phyloP scores from a whole-genome alignment of 1,284 basidiomycete genomes.

The Vanrija pseudolonga region DNA sequence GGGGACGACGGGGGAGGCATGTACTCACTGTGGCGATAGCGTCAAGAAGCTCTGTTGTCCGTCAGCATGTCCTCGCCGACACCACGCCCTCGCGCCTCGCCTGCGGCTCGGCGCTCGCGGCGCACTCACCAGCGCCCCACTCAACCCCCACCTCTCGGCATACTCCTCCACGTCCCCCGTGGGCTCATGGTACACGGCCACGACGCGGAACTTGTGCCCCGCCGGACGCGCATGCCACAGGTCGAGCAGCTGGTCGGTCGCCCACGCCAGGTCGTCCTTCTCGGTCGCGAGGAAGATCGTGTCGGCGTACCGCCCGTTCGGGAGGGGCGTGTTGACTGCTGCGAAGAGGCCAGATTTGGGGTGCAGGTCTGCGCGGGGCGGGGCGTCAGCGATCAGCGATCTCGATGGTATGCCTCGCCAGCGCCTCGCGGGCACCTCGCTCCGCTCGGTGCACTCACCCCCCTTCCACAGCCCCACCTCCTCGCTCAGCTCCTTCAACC shows the following conservation, averaged over 20 bases:
- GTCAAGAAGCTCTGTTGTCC: neutral
- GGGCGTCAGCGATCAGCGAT: neutral
- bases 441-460: neutral
- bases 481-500: neutral
- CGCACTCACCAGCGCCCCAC: neutral
- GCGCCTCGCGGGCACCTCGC: neutral
- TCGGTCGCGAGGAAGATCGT: constrained; percentile 2
- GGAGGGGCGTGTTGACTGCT: neutral
- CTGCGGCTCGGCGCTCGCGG: neutral
- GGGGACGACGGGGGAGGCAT: neutral
- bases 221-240: neutral
- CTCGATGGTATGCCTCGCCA: too few species aligned
- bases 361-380: neutral
- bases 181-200: constrained; percentile 1
- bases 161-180: neutral
- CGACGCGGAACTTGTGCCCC: constrained; percentile 1
- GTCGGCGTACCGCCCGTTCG: neutral
- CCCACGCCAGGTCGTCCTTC: neutral
- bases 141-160: neutral
- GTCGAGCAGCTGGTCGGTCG: neutral
- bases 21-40: neutral
- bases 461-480: neutral
- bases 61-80: neutral
- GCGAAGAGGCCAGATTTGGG: neutral
- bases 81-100: neutral